A percentile compares a stretch with the other conserved stretches of the same genome.
phyloP scores from a whole-genome alignment of 495 filamentous ascomycete genomes.

The Lentithecium fluviatile region DNA sequence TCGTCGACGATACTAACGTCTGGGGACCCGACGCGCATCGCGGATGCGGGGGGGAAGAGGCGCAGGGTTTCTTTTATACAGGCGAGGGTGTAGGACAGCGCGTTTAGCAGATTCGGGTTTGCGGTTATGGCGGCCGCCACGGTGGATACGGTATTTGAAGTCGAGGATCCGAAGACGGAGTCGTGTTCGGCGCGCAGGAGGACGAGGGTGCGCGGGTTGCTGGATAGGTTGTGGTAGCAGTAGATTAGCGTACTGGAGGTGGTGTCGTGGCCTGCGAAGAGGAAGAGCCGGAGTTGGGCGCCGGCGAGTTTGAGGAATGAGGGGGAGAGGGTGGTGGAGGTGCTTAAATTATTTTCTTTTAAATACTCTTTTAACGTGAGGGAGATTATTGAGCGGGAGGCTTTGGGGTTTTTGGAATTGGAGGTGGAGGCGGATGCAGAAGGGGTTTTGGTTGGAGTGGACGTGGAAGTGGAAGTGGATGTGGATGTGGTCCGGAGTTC shows the following conservation, averaged over 20 bases:
- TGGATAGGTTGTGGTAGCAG: constrained; percentile 49
- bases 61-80: constrained; percentile 30
- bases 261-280: constrained; percentile 54
- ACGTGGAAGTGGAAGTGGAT: no score
- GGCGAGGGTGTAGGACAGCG: constrained; percentile 14
- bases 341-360: no score
- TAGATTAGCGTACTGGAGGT: constrained; percentile 47
- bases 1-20: constrained; percentile 27
- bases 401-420: neutral
- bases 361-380: constrained; percentile 16
- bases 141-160: constrained; percentile 9
- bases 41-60: constrained; percentile 23
- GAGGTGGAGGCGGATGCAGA: no score
- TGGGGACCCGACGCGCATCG: constrained; percentile 23
- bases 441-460: neutral
- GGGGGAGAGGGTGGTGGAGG: no score
- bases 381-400: constrained; percentile 11
- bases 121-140: constrained; percentile 16
- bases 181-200: constrained; percentile 44
- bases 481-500: constrained; percentile 1
- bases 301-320: constrained; percentile 24
- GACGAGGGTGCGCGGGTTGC: constrained; percentile 44
- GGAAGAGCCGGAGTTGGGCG: constrained; percentile 40
- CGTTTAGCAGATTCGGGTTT: constrained; percentile 20
- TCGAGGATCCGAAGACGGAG: constrained; percentile 39